These are phyloP conservation scores for Larix kaempferi DNA, from an alignment of 75 land plant species.

Conservation along the genomic window DNA sequence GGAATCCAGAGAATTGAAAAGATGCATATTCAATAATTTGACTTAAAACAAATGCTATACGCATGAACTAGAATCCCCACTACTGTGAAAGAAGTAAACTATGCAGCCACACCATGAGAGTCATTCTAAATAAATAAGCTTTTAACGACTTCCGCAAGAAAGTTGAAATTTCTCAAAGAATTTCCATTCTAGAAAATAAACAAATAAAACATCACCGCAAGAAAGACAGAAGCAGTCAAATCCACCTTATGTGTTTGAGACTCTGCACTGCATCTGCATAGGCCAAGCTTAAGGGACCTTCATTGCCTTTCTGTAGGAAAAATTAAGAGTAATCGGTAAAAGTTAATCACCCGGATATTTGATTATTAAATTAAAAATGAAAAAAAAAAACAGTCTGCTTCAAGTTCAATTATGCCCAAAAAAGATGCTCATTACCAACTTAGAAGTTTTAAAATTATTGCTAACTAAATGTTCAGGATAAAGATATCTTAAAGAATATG, in stretches of 20 bases:
- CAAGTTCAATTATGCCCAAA: not conserved
- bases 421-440: not conserved
- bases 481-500: not conserved
- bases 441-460: not conserved
- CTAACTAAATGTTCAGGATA: not conserved
- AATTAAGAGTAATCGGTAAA: not conserved
- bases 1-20: not conserved
- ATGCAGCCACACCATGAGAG: not conserved
- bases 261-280: conserved; percentile 82
- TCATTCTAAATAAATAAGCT: not conserved
- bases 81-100: not conserved
- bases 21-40: not conserved
- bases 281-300: conserved; percentile 72
- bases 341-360: not conserved
- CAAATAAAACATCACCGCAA: not conserved
- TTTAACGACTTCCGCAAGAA: not conserved
- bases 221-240: not conserved
- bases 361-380: not conserved
- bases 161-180: not conserved
- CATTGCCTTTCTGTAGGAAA: conserved; percentile 81
- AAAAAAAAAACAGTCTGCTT: not conserved
- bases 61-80: not conserved
- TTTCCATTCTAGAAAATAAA: not conserved
- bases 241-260: conserved; percentile 67
- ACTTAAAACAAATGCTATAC: not conserved